Percentiles rank a stretch among this genome's conserved stretches.
Evolutionary conservation across 306 rosid species (phyloP).

Genomic region (Dicorynia guianensis): DNA sequence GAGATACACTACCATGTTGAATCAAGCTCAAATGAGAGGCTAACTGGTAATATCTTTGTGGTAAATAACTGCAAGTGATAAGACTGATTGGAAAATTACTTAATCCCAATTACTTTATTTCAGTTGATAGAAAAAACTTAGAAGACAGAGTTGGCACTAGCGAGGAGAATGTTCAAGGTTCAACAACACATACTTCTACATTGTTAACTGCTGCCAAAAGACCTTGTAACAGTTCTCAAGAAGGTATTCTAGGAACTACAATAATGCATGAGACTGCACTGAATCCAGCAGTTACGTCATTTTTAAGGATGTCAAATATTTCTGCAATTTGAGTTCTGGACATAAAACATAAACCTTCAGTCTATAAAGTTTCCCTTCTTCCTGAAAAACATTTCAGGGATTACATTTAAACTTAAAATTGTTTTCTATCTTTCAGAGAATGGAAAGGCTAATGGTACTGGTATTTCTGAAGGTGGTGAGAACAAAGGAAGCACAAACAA

Average conservation of each 20-base stretch:
- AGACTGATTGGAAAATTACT: conserved; percentile 19
- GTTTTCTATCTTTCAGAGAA: conserved; percentile 56
- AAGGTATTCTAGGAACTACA: conserved; percentile 55
- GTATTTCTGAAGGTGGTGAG: conserved; percentile 46
- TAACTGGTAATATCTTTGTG: conserved; percentile 51
- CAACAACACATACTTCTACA: conserved; percentile 47
- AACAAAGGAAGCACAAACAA: conserved; percentile 65
- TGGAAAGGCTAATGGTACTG: conserved; percentile 43
- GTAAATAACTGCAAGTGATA: conserved; percentile 28
- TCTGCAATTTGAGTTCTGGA: conserved; percentile 17
- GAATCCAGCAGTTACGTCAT: conserved; percentile 30
- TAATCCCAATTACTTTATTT: conserved; percentile 47
- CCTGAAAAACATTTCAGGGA: conserved; percentile 4
- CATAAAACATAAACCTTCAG: conserved; percentile 21
- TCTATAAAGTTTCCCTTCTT: conserved; percentile 20
- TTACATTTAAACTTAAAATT: conserved; percentile 17
- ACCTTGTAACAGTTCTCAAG: conserved; percentile 61
- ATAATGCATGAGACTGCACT: conserved; percentile 28
- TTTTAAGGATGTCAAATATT: conserved; percentile 15
- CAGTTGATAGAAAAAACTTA: conserved; percentile 60
- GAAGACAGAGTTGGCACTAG: conserved; percentile 41
- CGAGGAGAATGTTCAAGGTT: conserved; percentile 44
- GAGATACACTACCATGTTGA: conserved; percentile 43
- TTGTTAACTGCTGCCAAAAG: conserved; percentile 72
- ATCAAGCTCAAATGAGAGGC: conserved; percentile 50